A percentile compares a stretch with the other conserved stretches of the same genome.
Conservation (phyloP, 768 basidiomycete species). For the Clitopilus hobsonii region DNA sequence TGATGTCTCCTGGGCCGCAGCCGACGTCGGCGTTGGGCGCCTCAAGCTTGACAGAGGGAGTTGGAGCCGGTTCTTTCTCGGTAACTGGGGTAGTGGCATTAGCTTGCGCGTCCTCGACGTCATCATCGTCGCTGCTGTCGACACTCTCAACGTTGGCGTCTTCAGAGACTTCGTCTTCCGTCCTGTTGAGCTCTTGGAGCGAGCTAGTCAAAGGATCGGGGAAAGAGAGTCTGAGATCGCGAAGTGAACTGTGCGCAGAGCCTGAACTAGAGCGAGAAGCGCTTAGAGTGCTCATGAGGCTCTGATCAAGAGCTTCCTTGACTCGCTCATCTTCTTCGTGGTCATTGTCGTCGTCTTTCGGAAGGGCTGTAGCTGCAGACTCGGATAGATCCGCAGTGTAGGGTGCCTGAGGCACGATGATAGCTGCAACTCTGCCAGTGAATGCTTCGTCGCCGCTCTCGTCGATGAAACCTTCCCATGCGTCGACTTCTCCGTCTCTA, state of each 20-base stretch:
- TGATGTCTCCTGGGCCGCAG: background rate
- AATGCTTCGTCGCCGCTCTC: constrained; percentile 50
- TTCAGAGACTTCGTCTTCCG: constrained; percentile 48
- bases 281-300: constrained; percentile 75
- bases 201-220: constrained; percentile 79
- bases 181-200: constrained; percentile 53
- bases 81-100: constrained; percentile 10
- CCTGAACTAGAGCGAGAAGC: constrained; percentile 62
- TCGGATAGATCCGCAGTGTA: constrained; percentile 25
- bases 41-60: constrained; percentile 18
- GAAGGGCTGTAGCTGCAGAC: constrained; percentile 21
- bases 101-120: constrained; percentile 10
- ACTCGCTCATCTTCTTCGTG: constrained; percentile 63
- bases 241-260: constrained; percentile 47
- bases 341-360: constrained; percentile 22
- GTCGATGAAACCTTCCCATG: constrained; percentile 75
- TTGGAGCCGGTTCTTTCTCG: constrained; percentile 30
- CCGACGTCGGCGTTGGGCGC: background rate
- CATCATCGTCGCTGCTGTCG: constrained; percentile 15
- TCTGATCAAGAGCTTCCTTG: constrained; percentile 75
- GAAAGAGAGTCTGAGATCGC: constrained; percentile 77
- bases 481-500: constrained; percentile 62
- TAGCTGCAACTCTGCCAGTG: constrained; percentile 18
- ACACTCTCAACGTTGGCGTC: constrained; percentile 26
- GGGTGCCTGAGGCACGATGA: constrained; percentile 26